Evolutionary conservation across 2,329 filamentous ascomycete genomes (phyloP), one percentile per base, ranked within the genome.

Genomic region (Trichophaea hybrida): DNA sequence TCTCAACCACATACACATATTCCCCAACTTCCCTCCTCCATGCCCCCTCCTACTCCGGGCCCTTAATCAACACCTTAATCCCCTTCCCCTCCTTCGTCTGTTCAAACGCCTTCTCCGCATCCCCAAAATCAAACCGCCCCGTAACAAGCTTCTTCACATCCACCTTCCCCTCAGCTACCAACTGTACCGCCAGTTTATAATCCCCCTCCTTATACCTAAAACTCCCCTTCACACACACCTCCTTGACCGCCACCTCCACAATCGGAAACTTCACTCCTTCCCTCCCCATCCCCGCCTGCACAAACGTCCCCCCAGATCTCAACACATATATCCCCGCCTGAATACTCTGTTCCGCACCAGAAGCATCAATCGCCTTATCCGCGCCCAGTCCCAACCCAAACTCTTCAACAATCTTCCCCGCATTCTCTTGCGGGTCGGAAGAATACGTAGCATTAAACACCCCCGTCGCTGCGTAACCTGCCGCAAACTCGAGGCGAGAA

Each of bases 191-290:
- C 5, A 90, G 80, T 70, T 83, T 80, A 73, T 96, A 97, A 73
- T 96, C 91, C 17, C 90, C 90, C 58, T 82, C 80, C 2, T 84
- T 84, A 73, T 97, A 97, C 43, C 91, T 81, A 78, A 97, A 97
- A 64, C 84, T 90, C 24, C 91, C 91, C 70, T 85, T 86, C 51
- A 86, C 79, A 8, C 84, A 94, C 55, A 95, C 77, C 76, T 97
- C 91, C 75, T 96, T 96, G 55, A 83, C 78, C 72, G 89, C 94
- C 70, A 94, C 77, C 4, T 86, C 85, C 80, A 91, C 86, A 71
- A 97, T 94, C 55, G 91, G 91, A 76, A 96, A 95, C 6, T 74
- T 86, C 72, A 96, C 90, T 69, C 95, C 87, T 43, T 82, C 73
- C 71, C 85, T 86, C 69, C 91, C 91, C 88, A 96, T 94, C 58